These are phyloP conservation scores for baker's yeast (Saccharomyces cerevisiae) DNA, from an alignment of 805 yeast species.

Conservation along the genomic window DNA sequence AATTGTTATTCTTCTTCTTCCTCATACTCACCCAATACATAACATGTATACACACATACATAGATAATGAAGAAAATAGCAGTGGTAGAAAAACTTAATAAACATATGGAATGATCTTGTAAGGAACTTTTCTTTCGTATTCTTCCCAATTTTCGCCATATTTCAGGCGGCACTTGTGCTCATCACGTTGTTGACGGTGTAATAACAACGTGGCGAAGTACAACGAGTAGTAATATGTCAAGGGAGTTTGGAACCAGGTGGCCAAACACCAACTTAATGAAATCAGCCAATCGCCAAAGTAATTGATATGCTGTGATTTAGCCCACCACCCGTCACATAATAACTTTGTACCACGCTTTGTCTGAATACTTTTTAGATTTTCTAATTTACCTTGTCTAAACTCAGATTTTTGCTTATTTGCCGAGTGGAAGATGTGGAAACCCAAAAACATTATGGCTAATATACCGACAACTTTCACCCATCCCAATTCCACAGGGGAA, in stretches of 20 bases:
- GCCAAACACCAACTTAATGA: slow-evolving; percentile 90
- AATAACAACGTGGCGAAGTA: slow-evolving; percentile 76
- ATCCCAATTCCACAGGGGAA: slow-evolving; percentile 39
- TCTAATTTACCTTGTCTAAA: slow-evolving; percentile 72
- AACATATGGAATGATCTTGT: slow-evolving; percentile 80
- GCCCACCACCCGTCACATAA: slow-evolving; percentile 96
- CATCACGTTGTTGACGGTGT: slow-evolving; percentile 89
- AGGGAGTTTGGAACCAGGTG: slow-evolving; percentile 70
- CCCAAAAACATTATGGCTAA: slow-evolving; percentile 50
- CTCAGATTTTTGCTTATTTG: slow-evolving; percentile 77
- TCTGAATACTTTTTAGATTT: slow-evolving; percentile 60
- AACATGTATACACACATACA: slow-evolving; percentile 1
- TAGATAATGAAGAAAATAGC: background rate
- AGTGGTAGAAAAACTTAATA: slow-evolving; percentile 37
- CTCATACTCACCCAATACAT: background rate
- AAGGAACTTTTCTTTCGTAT: slow-evolving; percentile 76
- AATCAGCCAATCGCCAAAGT: slow-evolving; percentile 90
- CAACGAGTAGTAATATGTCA: slow-evolving; percentile 79
- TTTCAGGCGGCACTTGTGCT: slow-evolving; percentile 77
- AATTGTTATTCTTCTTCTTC: background rate
- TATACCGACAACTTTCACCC: slow-evolving; percentile 30
- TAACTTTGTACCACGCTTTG: slow-evolving; percentile 71
- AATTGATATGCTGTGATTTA: slow-evolving; percentile 83
- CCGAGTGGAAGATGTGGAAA: slow-evolving; percentile 69
- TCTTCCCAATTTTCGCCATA: slow-evolving; percentile 82